phyloP scores from a whole-genome alignment of 371 early-diverging fungal species.

The Astathelohania contejeani region DNA sequence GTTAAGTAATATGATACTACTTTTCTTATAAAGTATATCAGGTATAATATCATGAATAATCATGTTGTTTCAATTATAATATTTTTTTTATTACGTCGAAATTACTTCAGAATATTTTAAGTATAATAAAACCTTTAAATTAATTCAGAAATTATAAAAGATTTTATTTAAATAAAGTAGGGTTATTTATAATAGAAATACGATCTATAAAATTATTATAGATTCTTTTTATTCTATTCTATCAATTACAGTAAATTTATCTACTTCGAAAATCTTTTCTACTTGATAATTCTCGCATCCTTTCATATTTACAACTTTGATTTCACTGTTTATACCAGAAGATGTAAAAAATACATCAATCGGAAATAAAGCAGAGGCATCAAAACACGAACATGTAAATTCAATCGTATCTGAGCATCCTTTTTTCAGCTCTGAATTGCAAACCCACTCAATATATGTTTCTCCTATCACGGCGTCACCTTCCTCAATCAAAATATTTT shows the following conservation, averaged over 20 bases:
- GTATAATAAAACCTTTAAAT: too few relatives aligned
- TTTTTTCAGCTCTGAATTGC: slow-evolving; percentile 8
- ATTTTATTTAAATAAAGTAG: too few relatives aligned
- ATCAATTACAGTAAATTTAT: slow-evolving; percentile 24
- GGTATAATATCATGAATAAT: too few relatives aligned
- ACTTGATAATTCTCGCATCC: slow-evolving; percentile 20
- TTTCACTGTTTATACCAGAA: not conserved
- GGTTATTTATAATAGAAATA: too few relatives aligned
- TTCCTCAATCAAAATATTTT: slow-evolving; percentile 10
- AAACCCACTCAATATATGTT: slow-evolving; percentile 14
- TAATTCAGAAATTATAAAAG: too few relatives aligned
- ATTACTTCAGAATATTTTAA: too few relatives aligned
- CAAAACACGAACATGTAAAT: slow-evolving; percentile 24
- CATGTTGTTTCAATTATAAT: too few relatives aligned
- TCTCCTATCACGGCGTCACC: slow-evolving; percentile 9
- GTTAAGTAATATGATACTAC: too few relatives aligned
- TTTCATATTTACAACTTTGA: not conserved
- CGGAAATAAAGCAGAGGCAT: slow-evolving; percentile 32
- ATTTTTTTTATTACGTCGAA: too few relatives aligned
- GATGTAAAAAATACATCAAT: slow-evolving; percentile 28
- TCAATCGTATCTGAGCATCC: slow-evolving; percentile 25
- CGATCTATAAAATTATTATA: too few relatives aligned
- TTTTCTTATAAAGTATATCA: too few relatives aligned
- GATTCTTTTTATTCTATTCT: too few relatives aligned
- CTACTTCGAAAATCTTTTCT: slow-evolving; percentile 26